A percentile compares a stretch with the other conserved stretches of the same genome.
phyloP scores from a whole-genome alignment of 2,329 filamentous ascomycete genomes.

The Myotisia sp. region DNA sequence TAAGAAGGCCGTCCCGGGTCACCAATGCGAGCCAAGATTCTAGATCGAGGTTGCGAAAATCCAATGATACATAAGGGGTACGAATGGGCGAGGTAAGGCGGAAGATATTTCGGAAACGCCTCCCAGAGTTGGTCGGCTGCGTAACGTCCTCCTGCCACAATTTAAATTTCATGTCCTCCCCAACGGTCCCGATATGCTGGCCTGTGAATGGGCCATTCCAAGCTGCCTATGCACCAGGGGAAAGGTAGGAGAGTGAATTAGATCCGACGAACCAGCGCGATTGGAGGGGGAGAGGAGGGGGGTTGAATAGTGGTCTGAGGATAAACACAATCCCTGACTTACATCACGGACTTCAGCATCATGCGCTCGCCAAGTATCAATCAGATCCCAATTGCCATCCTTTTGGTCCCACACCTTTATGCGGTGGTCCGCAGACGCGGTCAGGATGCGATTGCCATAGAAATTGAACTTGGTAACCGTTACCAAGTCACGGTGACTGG shows the following conservation, averaged over 20 bases:
- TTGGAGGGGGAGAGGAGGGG: too few relatives aligned
- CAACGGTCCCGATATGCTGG: slow-evolving; percentile 74
- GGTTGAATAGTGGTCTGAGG: not conserved
- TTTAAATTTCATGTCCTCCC: slow-evolving; percentile 77
- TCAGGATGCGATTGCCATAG: slow-evolving; percentile 82
- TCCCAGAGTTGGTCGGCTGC: slow-evolving; percentile 56
- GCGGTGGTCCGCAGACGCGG: slow-evolving; percentile 80
- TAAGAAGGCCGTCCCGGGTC: slow-evolving; percentile 65
- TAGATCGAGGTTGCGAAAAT: slow-evolving; percentile 68
- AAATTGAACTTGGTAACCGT: slow-evolving; percentile 80
- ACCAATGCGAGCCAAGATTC: slow-evolving; percentile 79
- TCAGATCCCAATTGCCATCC: slow-evolving; percentile 61
- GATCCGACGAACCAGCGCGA: slow-evolving; percentile 1
- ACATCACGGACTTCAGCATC: slow-evolving; percentile 82
- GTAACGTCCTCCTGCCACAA: slow-evolving; percentile 86
- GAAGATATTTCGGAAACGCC: slow-evolving; percentile 62
- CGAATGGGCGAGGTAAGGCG: slow-evolving; percentile 53
- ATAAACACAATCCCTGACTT: slow-evolving; percentile 18
- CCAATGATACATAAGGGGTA: slow-evolving; percentile 58
- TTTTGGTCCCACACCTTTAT: slow-evolving; percentile 77
- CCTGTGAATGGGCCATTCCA: slow-evolving; percentile 88
- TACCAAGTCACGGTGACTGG: slow-evolving; percentile 49
- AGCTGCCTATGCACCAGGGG: slow-evolving; percentile 55
- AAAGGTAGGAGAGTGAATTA: slow-evolving; percentile 1
- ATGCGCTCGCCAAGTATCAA: slow-evolving; percentile 81